Evolutionary conservation across 805 yeast species (phyloP).

Genomic region (Lachancea quebecensis): DNA sequence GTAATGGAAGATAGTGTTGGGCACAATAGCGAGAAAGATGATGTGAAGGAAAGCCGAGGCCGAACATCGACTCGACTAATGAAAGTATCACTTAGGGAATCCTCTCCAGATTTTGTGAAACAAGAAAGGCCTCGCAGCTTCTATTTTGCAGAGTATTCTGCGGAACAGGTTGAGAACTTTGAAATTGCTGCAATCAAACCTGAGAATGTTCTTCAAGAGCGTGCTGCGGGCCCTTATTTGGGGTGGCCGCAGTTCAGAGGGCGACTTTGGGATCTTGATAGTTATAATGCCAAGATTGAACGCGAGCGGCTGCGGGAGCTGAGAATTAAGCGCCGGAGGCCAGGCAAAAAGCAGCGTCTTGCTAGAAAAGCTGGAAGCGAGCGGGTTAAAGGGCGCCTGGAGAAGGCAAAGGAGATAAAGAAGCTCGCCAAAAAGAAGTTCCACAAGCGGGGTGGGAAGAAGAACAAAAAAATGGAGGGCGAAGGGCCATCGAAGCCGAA

Average conservation of each 20-base stretch:
- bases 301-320: conserved; percentile 7
- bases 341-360: conserved; percentile 29
- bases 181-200: conserved; percentile 16
- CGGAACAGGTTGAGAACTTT: conserved; percentile 13
- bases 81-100: conserved; percentile 24
- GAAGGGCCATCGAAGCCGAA: conserved; percentile 11
- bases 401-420: conserved; percentile 18
- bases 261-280: conserved; percentile 11
- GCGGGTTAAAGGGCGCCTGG: conserved; percentile 21
- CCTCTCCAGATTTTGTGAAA: conserved; percentile 12
- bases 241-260: conserved; percentile 15
- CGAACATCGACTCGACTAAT: conserved; percentile 16
- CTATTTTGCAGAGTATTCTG: conserved; percentile 18
- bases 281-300: conserved; percentile 18
- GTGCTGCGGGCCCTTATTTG: conserved; percentile 4
- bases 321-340: conserved; percentile 20
- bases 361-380: conserved; percentile 22
- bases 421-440: conserved; percentile 29
- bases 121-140: conserved; percentile 21
- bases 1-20: neutral
- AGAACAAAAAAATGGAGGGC: conserved; percentile 24
- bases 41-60: conserved; percentile 7
- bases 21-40: neutral
- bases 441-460: conserved; percentile 33
- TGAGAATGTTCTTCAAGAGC: conserved; percentile 13